Evolutionary conservation across 2,329 filamentous ascomycete species (phyloP), one percentile per base, ranked within the genome.

Genomic region (Trichoderma harzianum): DNA sequence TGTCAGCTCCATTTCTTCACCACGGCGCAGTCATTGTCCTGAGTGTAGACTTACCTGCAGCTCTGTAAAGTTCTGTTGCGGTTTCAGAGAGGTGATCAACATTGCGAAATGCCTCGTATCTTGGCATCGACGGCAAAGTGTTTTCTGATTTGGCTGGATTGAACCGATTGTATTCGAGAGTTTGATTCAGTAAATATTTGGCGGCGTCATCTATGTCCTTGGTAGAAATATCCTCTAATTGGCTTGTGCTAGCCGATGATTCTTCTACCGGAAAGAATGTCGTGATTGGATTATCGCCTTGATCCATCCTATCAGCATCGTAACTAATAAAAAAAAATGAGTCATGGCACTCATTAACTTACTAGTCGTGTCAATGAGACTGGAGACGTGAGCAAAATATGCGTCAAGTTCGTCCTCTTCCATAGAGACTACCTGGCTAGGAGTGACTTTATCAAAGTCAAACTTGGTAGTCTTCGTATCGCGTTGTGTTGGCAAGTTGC

Each of bases 341-440:
- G 28, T 21, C 57, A 30, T 14, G 14, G 34, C 11, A 14, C n/a
- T 14, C 70, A 78, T 36, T 28, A 60, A 11, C 63, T 32, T 51
- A 84, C 82, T 80, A 62, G 73, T 79, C 36, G 75, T 76, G 47
- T 82, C 80, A 47, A 79, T 74, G 2, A 79, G 76, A 24, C 79
- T 78, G 16, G 78, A 73, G 14, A 84, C 72, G 21, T 82, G 77
- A 32, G 78, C 86, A 79, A 94, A 86, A 77, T 94, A 94, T 34
- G 88, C 84, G 75, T 93, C 89, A 55, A 93, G 81, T 70, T 92
- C 86, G 26, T 85, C 81, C 6, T 85, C 81, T 3, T 82, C 84
- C 88, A 95, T 90, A 1, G 82, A 79, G 53, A 90, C 85, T 10
- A 93, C 86, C 75, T 93, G 87, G 5, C 83, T 82, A 70, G 92